These are phyloP conservation scores for Aaosphaeria pasadenensis DNA, from an alignment of 2,329 filamentous ascomycete species.

Conservation along the genomic window DNA sequence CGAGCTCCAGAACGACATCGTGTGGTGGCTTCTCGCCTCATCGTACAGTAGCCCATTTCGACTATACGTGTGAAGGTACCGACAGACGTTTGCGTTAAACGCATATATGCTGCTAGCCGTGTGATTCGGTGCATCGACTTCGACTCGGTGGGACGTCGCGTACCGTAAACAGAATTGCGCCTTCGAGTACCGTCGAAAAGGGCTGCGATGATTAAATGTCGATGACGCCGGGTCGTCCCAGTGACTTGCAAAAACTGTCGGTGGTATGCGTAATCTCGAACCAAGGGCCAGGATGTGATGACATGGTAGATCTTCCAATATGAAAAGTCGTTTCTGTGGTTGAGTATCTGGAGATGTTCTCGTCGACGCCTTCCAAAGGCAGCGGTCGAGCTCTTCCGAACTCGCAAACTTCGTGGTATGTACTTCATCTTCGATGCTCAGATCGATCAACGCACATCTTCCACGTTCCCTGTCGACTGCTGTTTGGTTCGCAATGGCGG, in stretches of 20 bases:
- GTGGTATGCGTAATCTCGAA: constrained; percentile 5
- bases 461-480: constrained; percentile 4
- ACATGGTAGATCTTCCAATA: constrained; percentile 8
- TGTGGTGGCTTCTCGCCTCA: constrained; percentile 7
- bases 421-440: not conserved
- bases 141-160: constrained; percentile 4
- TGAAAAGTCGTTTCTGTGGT: constrained; percentile 5
- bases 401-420: constrained; percentile 1
- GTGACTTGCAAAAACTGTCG: constrained; percentile 9
- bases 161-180: constrained; percentile 4
- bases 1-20: constrained; percentile 7
- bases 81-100: constrained; percentile 6
- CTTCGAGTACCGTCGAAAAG: constrained; percentile 5
- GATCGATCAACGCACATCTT: constrained; percentile 5
- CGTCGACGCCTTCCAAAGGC: not conserved
- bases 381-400: constrained; percentile 2
- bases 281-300: constrained; percentile 8
- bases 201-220: constrained; percentile 8
- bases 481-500: constrained; percentile 3
- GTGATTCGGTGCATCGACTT: not conserved
- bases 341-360: not conserved
- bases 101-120: not conserved
- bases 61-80: constrained; percentile 6
- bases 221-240: constrained; percentile 8
- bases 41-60: constrained; percentile 5